phyloP scores from a whole-genome alignment of 768 basidiomycete species.

The Suillus subaureus region DNA sequence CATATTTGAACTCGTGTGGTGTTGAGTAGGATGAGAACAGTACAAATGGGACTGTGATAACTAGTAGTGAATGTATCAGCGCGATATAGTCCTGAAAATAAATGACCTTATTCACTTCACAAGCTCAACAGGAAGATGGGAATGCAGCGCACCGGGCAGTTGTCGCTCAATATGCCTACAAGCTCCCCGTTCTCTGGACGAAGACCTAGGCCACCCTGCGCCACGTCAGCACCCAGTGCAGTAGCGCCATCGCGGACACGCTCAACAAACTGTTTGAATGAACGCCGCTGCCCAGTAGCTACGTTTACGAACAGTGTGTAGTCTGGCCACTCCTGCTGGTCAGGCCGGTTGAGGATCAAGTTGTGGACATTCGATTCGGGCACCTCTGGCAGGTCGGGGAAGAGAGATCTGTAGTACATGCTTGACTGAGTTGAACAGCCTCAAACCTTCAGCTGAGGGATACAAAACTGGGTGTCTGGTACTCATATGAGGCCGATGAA shows the following conservation, averaged over 20 bases:
- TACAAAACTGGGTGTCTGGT: too few species aligned
- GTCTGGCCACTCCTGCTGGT: constrained; percentile 52
- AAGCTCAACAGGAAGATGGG: neutral
- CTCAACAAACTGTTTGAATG: constrained; percentile 45
- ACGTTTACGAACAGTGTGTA: constrained; percentile 56
- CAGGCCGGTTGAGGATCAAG: constrained; percentile 50
- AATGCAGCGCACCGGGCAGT: constrained; percentile 51
- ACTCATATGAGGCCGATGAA: too few species aligned
- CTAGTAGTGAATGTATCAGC: constrained; percentile 45
- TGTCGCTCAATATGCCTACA: constrained; percentile 67
- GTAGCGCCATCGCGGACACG: constrained; percentile 53
- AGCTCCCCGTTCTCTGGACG: constrained; percentile 48
- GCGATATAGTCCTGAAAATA: constrained; percentile 47
- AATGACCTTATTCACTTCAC: neutral
- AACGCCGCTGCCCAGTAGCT: constrained; percentile 44
- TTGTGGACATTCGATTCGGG: constrained; percentile 52
- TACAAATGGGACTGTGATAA: constrained; percentile 46
- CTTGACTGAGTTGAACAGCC: neutral
- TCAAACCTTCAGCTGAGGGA: neutral
- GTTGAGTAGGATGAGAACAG: constrained; percentile 52
- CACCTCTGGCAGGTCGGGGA: constrained; percentile 47
- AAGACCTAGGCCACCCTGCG: constrained; percentile 57
- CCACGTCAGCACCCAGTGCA: constrained; percentile 45
- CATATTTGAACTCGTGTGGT: constrained; percentile 50
- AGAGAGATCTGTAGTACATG: constrained; percentile 56